Evolutionary conservation across 306 rosid species (phyloP).

Genomic region (Abrus precatorius): DNA sequence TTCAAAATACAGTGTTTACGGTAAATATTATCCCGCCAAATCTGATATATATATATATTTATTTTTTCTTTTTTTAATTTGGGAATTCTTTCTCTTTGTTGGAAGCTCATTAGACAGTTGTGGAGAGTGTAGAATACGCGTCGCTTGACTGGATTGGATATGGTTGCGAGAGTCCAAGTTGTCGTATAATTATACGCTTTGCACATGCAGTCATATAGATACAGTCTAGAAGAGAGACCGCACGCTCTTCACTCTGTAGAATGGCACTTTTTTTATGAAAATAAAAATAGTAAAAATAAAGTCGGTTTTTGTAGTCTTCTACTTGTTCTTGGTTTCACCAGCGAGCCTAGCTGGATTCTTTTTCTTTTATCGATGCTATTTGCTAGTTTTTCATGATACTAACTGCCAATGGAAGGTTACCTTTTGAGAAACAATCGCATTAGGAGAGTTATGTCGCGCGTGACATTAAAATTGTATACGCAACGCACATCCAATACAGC

Average conservation of each 20-base stretch:
- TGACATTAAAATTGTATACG: background rate
- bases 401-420: background rate
- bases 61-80: background rate
- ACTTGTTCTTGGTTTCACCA: conserved; percentile 43
- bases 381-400: conserved; percentile 15
- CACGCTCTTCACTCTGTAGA: background rate
- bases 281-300: background rate
- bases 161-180: conserved; percentile 37
- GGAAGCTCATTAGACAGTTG: background rate
- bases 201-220: conserved; percentile 41
- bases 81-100: background rate
- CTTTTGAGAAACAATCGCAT: conserved; percentile 10
- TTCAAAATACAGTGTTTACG: background rate
- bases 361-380: conserved; percentile 11
- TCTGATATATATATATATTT: too few species aligned
- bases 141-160: background rate
- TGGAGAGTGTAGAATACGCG: conserved; percentile 10
- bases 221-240: background rate
- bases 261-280: background rate
- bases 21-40: too few species aligned
- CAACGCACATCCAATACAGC: too few species aligned
- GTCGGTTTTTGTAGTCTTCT: conserved; percentile 29
- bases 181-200: conserved; percentile 31
- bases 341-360: conserved; percentile 5
- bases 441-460: background rate